Conservation (phyloP, 768 basidiomycete species). For the Agrocybe pediades region DNA sequence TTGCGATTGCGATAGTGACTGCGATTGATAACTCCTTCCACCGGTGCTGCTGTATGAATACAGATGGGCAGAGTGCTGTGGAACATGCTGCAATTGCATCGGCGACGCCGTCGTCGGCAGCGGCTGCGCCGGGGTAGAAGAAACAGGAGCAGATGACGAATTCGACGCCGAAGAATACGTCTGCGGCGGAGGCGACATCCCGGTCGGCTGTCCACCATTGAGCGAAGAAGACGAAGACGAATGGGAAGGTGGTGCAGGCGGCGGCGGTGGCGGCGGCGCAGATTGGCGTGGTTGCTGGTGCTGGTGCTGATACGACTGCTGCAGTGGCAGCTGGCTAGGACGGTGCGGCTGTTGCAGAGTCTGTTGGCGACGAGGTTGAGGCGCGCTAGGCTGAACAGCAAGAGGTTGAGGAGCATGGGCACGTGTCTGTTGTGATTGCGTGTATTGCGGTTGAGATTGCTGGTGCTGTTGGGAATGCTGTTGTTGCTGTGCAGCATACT, state of each 20-base stretch:
- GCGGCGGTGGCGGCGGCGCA: no score
- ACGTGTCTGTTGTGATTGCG: not conserved
- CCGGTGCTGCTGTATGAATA: conserved; percentile 10
- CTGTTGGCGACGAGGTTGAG: not conserved
- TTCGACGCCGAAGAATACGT: conserved; percentile 15
- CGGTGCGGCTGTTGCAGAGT: no score
- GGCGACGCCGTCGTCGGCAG: conserved; percentile 24
- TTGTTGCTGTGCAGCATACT: not conserved
- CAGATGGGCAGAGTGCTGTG: conserved; percentile 18
- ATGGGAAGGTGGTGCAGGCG: not conserved
- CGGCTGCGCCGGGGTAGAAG: not conserved
- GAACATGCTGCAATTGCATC: conserved; percentile 27
- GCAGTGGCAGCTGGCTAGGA: not conserved
- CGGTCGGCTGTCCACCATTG: not conserved
- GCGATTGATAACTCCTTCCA: conserved; percentile 2
- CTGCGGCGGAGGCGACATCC: conserved; percentile 17
- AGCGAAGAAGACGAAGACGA: not conserved
- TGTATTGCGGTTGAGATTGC: not conserved
- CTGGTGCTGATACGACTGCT: not conserved
- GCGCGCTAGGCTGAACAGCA: no score
- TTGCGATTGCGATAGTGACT: no score
- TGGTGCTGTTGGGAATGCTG: not conserved
- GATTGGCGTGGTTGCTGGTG: no score
- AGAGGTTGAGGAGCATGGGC: not conserved
- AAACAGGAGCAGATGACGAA: not conserved